Evolutionary conservation across 2,329 filamentous ascomycete genomes (phyloP), one percentile per base, ranked within the genome.

Genomic region (Aspergillus viridinutans): DNA sequence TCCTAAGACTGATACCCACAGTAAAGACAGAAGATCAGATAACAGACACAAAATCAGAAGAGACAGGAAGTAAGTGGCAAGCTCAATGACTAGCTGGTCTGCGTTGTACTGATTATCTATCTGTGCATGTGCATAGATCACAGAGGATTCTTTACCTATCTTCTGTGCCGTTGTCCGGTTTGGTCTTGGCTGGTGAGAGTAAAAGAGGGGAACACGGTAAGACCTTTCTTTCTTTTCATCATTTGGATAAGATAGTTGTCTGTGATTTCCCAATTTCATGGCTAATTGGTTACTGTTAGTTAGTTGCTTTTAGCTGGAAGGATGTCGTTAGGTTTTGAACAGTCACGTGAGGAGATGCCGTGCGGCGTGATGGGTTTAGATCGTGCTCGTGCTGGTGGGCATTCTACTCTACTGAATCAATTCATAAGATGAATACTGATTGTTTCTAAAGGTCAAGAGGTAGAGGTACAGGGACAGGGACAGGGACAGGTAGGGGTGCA

Each of bases 291-390:
- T 17, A 17, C 20, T 60, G 48, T 26, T 23, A 17, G 28, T 26
- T 32, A 26, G 43, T 29, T 47, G 10, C 43, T 47, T 4, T 47
- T 21, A 2, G 10, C 10, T 23, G 14, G 12, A 23, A 47, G 5
- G 43, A 47, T n/a, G 9, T 9, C 25, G 14, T 58, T 64, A 62
- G 62, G 62, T 59, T 49, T 54, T 21, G n/a, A 20, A 3, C n/a
- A 29, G n/a, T 64, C 62, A 64, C 62, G 62, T 64, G 62, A 64
- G 62, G 50, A 3, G 10, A 1, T 12, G 14, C 20, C 29, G 4
- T 12, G 29, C 29, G 8, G 14, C 4, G 32, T 17, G 14, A 38
- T n/a, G 32, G 14, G 14, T 17, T 1, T 3, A 8, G 23, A 23
- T 47, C 10, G 2, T 21, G 10, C 20, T 21, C 3, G 42, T 45